Evolutionary conservation across 768 basidiomycete species (phyloP), one percentile per base, ranked within the genome.

Genomic region (Agaricus bisporus): DNA sequence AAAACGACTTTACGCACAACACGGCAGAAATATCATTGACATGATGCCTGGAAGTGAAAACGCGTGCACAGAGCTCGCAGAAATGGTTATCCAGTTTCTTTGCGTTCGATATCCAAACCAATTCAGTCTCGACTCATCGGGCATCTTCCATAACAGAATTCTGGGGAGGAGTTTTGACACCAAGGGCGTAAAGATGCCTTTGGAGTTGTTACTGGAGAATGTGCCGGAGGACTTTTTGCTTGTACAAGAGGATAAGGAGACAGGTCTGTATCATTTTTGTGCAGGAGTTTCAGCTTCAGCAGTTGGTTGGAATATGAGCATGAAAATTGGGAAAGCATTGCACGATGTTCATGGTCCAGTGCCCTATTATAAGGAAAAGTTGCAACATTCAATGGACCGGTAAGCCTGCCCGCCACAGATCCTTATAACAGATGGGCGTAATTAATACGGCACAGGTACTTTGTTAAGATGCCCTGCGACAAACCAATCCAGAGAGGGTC

Each of bases 61-160:
- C 0, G 79, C 78, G 0, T 80, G 77, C 58, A 60, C 59, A 26
- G 82, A 84, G 60, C 70, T 81, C 51, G 73, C 78, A 71, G 72
- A 79, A 53, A 80, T 77, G 71, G 75, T 77, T 36, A 68, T 83
- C 41, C 77, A 82, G 56, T 83, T 74, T 58, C 64, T 84, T 39
- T 81, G 77, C 41, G 70, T 68, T 26, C 72, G 81, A n/a, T 83
- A 82, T 58, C 81, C 82, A 9, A 71, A 71, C 7, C 75, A 77
- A 26, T 83, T 84, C 59, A 58, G 64, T 7, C 68, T 73, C 28
- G 60, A 76, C 41, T 55, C 57, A 49, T 68, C 69, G 5, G 69
- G 68, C 3, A 32, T 68, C 1, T 78, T 80, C 54, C 59, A 64
- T 3, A 80, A 80, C 56, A 59, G 60, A 7, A 78, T 80, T 36